Evolutionary conservation across 2,329 filamentous ascomycete species (phyloP).

Genomic region (Talaromyces amestolkiae): DNA sequence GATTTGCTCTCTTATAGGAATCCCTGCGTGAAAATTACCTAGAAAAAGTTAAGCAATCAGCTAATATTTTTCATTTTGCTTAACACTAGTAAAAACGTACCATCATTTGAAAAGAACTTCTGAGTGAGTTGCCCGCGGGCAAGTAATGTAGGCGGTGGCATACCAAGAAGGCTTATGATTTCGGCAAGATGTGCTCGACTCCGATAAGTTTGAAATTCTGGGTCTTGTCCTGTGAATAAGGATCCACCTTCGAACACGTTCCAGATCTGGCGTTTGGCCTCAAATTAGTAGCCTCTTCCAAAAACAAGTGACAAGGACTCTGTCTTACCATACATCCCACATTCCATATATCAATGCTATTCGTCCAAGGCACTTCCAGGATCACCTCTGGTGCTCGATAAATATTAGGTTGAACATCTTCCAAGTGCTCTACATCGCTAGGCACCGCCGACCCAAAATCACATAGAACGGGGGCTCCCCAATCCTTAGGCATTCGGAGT

Average conservation of each 20-base stretch:
- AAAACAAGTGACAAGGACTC: not conserved
- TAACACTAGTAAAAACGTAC: not conserved
- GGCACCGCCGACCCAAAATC: constrained; percentile 51
- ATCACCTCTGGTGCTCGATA: constrained; percentile 49
- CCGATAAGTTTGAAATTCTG: constrained; percentile 40
- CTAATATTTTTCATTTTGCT: not conserved
- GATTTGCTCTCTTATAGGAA: not conserved
- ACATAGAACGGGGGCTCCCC: constrained; percentile 41
- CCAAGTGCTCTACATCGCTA: constrained; percentile 35
- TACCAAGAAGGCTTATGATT: constrained; percentile 48
- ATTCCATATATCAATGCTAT: constrained; percentile 54
- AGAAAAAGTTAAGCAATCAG: not conserved
- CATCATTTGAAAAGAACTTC: constrained; percentile 12
- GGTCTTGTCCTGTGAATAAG: constrained; percentile 46
- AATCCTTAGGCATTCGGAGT: constrained; percentile 28
- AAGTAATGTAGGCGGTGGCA: constrained; percentile 40
- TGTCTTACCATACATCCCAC: constrained; percentile 49
- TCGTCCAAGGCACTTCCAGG: constrained; percentile 46
- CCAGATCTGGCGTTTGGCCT: constrained; percentile 43
- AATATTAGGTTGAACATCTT: constrained; percentile 33
- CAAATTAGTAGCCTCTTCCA: not conserved
- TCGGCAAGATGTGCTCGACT: constrained; percentile 51
- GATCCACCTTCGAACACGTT: constrained; percentile 48
- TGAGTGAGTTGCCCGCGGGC: constrained; percentile 25
- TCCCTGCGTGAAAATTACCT: not conserved